Evolutionary conservation across 2,329 filamentous ascomycete species (phyloP), one percentile per base, ranked within the genome.

Genomic region (Alternaria viburni): DNA sequence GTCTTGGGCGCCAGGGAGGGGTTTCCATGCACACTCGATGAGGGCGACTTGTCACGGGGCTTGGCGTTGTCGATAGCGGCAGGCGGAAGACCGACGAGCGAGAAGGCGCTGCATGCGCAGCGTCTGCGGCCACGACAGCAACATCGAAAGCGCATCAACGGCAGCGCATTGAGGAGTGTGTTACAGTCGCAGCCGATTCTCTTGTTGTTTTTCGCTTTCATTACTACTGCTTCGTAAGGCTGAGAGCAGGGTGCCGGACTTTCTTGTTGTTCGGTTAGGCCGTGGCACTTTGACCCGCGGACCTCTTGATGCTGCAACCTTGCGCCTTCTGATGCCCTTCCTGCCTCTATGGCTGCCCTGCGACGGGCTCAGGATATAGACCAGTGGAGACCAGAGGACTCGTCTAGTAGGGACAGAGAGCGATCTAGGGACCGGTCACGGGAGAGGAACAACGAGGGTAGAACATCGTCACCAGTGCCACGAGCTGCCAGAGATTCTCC

Each of bases 301-400:
- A 77, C 74, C 66, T 69, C 72, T 62, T 74, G 68, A 73, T 76
- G 74, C 76, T 77, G 75, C 74, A 75, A 67, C 72, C 66, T 71
- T 66, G 65, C 73, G 62, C 65, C 69, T 69, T 73, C 76, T 75
- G 63, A 80, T 81, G 79, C 72, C 67, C 77, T 61, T 77, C 69
- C 70, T 74, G 76, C 75, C 79, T 81, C 79, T 77, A 81, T 81
- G 80, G 80, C 80, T 79, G 77, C 78, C 73, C 78, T 75, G 77
- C 78, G 74, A 72, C 72, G 75, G 72, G 69, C 77, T 74, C 79
- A 79, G 74, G 76, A 79, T 73, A 77, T 80, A 80, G 80, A 80
- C 67, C 77, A 80, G 78, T 80, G 79, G 79, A 77, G 80, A 79
- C 75, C 77, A 73, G 79, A 80, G 76, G 79, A 79, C 74, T 68